These are phyloP conservation scores for Hyphodiscus hymeniophilus DNA, from an alignment of 495 filamentous ascomycete genomes.

Conservation along the genomic window DNA sequence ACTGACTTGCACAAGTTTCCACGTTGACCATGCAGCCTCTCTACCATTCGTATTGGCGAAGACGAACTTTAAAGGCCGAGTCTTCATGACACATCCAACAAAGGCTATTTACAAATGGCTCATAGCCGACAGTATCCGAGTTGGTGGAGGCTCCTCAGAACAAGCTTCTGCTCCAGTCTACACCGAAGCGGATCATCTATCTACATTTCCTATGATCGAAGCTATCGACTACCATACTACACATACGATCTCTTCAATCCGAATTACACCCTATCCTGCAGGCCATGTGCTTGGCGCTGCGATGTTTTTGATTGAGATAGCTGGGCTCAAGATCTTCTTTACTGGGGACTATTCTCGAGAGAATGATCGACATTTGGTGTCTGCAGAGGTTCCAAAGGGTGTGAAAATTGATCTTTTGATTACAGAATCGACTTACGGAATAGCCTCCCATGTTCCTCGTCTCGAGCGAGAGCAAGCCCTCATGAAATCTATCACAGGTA, in stretches of 20 bases:
- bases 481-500: conserved; percentile 87
- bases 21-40: conserved; percentile 93
- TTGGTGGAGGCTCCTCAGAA: conserved; percentile 64
- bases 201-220: conserved; percentile 87
- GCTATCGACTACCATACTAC: conserved; percentile 98
- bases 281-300: conserved; percentile 97
- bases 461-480: conserved; percentile 83
- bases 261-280: conserved; percentile 92
- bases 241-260: conserved; percentile 90
- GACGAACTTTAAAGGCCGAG: conserved; percentile 91
- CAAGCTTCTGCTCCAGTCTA: conserved; percentile 66
- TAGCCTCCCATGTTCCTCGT: conserved; percentile 81
- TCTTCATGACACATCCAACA: conserved; percentile 98
- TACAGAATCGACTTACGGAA: conserved; percentile 94
- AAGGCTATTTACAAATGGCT: conserved; percentile 99
- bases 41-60: conserved; percentile 95
- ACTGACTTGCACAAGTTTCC: conserved; percentile 57
- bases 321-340: conserved; percentile 90
- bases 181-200: conserved; percentile 87
- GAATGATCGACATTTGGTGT: conserved; percentile 87
- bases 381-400: conserved; percentile 75
- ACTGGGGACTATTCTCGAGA: conserved; percentile 96
- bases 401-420: conserved; percentile 92
- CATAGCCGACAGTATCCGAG: conserved; percentile 90
- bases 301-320: conserved; percentile 96